Base-by-base conservation (phyloP, 2,329 filamentous ascomycete genomes). In the Neonectria coccinea region DNA sequence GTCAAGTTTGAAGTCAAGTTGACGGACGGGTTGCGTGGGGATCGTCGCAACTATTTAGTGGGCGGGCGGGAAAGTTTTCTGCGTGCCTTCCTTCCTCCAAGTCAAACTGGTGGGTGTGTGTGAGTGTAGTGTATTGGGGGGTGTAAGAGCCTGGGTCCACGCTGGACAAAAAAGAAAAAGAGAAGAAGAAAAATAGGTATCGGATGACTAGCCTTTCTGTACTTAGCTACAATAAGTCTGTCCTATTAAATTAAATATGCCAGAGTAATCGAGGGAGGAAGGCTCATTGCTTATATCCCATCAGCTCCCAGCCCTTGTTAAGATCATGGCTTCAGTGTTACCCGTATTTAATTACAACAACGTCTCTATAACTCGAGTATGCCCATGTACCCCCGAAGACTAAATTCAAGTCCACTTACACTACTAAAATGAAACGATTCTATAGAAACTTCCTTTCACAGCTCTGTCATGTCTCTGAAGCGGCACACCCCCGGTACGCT, bases 1-100 rank as follows among this genome's bases (percentile, higher is more conserved):
- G 36, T 16, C 14, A 33, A 51, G 48, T 51, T 22, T 22, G n/a
- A 20, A 20, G n/a, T 42, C 36, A 39, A 39, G 36, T 39, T 42
- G 31, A n/a, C 5, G 18, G 31, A n/a, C 5, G 18, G 7, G 14
- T 51, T 51, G 48, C 29, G 48, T 51, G 48, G 48, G 48, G 48
- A 33, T 51, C 5, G 29, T 20, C n/a, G 39, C n/a, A 33, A 18
- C 27, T 36, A 33, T 51, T 51, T 51, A 51, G 48, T 51, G 48
- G 48, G 48, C 29, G 11, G 5, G 18, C 29, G 11, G 5, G 18
- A 48, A 51, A 33, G 27, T 51, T 51, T 51, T 33, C 29, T 33
- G 48, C 48, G n/a, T 51, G 27, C 48, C 48, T 33, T 33, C 29
- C 27, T 33, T 25, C 25, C 25, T 22, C 27, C 47, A 51, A 51